These are phyloP conservation scores for Metschnikowia hibisci DNA, from an alignment of 805 yeast species.

Conservation along the genomic window DNA sequence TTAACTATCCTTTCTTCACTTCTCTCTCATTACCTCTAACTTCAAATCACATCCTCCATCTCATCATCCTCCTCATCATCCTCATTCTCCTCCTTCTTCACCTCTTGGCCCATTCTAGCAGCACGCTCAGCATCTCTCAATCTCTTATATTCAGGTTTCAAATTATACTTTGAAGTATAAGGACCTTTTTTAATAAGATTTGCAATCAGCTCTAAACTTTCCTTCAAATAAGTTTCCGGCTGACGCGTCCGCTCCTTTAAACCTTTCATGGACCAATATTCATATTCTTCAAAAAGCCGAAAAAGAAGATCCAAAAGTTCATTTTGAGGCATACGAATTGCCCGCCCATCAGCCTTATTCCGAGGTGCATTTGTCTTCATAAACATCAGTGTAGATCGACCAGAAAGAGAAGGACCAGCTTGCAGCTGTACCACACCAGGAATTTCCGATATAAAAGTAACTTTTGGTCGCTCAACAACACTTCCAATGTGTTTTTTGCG, in stretches of 20 bases:
- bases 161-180: slow-evolving; percentile 84
- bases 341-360: slow-evolving; percentile 66
- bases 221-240: slow-evolving; percentile 90
- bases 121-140: slow-evolving; percentile 74
- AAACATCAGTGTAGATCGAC: slow-evolving; percentile 65
- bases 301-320: slow-evolving; percentile 86
- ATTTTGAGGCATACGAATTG: slow-evolving; percentile 90
- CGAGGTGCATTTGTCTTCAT: slow-evolving; percentile 46
- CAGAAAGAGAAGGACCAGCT: slow-evolving; percentile 77
- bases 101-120: slow-evolving; percentile 51
- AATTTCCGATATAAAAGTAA: slow-evolving; percentile 68
- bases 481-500: slow-evolving; percentile 46
- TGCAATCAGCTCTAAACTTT: slow-evolving; percentile 87
- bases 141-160: slow-evolving; percentile 85
- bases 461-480: slow-evolving; percentile 53
- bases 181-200: slow-evolving; percentile 91
- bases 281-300: slow-evolving; percentile 88
- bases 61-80: slow-evolving; percentile 46
- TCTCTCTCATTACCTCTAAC: no score
- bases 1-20: no score
- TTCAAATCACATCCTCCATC: slow-evolving; percentile 43
- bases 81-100: slow-evolving; percentile 29
- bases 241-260: slow-evolving; percentile 90
- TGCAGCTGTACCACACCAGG: slow-evolving; percentile 87
- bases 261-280: slow-evolving; percentile 95